Conservation (phyloP, 1,284 basidiomycete genomes). For the Schizophyllum amplum region DNA sequence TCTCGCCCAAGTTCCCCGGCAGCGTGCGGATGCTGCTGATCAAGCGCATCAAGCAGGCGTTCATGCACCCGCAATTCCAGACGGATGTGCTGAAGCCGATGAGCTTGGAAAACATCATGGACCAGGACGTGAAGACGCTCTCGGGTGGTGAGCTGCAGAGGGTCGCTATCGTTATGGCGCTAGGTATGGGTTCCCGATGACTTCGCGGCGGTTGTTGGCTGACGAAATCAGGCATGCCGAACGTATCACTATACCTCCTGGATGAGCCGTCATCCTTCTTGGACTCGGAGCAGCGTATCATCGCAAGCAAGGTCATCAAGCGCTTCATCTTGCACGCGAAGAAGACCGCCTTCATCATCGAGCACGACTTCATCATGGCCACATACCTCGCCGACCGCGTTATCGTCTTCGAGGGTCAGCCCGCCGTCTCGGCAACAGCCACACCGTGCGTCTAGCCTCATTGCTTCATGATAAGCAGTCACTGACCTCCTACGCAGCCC, state of each 20-base stretch:
- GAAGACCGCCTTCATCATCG: slow-evolving; percentile 95
- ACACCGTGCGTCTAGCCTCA: slow-evolving; percentile 53
- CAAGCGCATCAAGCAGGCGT: slow-evolving; percentile 88
- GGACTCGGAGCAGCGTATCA: slow-evolving; percentile 97
- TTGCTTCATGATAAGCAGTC: slow-evolving; percentile 7
- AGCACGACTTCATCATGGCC: slow-evolving; percentile 98
- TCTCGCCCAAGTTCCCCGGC: slow-evolving; percentile 92
- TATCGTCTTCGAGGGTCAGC: slow-evolving; percentile 88
- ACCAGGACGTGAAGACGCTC: slow-evolving; percentile 93
- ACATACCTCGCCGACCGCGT: slow-evolving; percentile 96
- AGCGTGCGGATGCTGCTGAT: slow-evolving; percentile 87
- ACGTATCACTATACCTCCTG: slow-evolving; percentile 79
- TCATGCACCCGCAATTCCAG: slow-evolving; percentile 97
- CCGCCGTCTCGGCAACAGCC: slow-evolving; percentile 76
- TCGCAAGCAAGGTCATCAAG: slow-evolving; percentile 95
- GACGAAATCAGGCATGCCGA: slow-evolving; percentile 53
- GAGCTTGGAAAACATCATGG: slow-evolving; percentile 87
- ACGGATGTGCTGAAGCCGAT: slow-evolving; percentile 95
- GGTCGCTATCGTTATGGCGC: slow-evolving; percentile 87
- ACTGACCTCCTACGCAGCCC: slow-evolving; percentile 38
- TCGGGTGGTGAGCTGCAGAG: slow-evolving; percentile 96
- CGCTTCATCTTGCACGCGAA: slow-evolving; percentile 91
- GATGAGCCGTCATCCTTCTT: slow-evolving; percentile 87
- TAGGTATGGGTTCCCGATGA: slow-evolving; percentile 37
- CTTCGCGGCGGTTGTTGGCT: slow-evolving; percentile 2